phyloP scores from a whole-genome alignment of 768 basidiomycete genomes.

The Pisolithus microcarpus region DNA sequence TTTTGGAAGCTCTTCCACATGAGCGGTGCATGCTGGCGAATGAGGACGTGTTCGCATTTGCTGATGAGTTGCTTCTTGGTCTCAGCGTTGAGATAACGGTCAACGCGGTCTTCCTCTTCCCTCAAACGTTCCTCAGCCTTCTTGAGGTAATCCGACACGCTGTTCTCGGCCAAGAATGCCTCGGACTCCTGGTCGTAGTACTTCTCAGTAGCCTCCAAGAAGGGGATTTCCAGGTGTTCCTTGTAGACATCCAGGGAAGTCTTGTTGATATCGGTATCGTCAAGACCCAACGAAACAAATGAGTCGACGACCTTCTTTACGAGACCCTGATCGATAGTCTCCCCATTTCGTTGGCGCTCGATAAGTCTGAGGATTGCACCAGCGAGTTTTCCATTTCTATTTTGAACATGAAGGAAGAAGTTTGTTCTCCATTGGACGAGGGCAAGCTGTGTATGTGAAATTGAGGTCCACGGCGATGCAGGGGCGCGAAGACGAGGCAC shows the following conservation, averaged over 20 bases:
- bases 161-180: constrained; percentile 81
- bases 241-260: constrained; percentile 91
- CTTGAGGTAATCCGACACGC: constrained; percentile 89
- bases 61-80: constrained; percentile 75
- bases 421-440: constrained; percentile 94
- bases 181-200: constrained; percentile 93
- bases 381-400: constrained; percentile 73
- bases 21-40: constrained; percentile 72
- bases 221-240: constrained; percentile 83
- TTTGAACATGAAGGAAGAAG: constrained; percentile 85
- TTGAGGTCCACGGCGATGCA: not conserved
- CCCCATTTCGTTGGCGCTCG: constrained; percentile 90
- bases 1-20: constrained; percentile 94
- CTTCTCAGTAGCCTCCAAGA: constrained; percentile 80
- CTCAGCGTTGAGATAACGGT: constrained; percentile 84
- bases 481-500: not conserved
- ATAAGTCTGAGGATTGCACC: constrained; percentile 84
- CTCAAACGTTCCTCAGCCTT: constrained; percentile 88
- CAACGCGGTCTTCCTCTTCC: constrained; percentile 94
- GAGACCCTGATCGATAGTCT: constrained; percentile 85
- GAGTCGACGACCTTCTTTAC: constrained; percentile 94
- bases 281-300: constrained; percentile 89
- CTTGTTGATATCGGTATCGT: constrained; percentile 87
- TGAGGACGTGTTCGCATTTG: constrained; percentile 89
- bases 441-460: constrained; percentile 54